A percentile compares a stretch with the other conserved stretches of the same genome.
These are phyloP conservation scores for Spathaspora arborariae DNA, from an alignment of 805 yeast genomes.

Conservation along the genomic window DNA sequence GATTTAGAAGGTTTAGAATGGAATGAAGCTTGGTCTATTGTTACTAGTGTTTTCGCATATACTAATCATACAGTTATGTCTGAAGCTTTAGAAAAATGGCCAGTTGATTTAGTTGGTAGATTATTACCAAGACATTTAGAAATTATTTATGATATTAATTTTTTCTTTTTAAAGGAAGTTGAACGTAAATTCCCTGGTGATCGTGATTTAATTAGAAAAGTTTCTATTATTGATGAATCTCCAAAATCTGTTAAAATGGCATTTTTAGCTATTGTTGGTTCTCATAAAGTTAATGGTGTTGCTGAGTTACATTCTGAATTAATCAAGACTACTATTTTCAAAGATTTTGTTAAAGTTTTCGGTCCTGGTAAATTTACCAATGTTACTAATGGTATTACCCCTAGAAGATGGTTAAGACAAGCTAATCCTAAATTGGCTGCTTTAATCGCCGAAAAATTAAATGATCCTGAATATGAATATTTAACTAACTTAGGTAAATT, in stretches of 20 bases:
- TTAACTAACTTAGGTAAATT: constrained; percentile 65
- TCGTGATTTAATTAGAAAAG: constrained; percentile 58
- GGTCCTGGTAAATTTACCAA: constrained; percentile 84
- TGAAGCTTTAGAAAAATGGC: constrained; percentile 96
- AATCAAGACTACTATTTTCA: constrained; percentile 83
- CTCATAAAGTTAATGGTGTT: constrained; percentile 92
- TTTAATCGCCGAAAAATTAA: constrained; percentile 69
- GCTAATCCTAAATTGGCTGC: constrained; percentile 80
- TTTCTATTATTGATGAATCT: constrained; percentile 74
- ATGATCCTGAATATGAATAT: constrained; percentile 60
- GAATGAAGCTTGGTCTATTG: constrained; percentile 85
- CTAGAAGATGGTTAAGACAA: constrained; percentile 93
- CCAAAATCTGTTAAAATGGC: constrained; percentile 93
- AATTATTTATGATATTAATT: constrained; percentile 82
- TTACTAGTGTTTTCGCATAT: constrained; percentile 77
- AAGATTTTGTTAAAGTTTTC: constrained; percentile 80
- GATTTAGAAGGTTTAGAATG: constrained; percentile 80
- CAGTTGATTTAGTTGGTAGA: constrained; percentile 72
- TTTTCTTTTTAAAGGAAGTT: constrained; percentile 71
- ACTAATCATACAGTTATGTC: constrained; percentile 94
- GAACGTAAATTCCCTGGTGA: constrained; percentile 76
- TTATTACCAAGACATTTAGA: constrained; percentile 89
- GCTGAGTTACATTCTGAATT: constrained; percentile 93
- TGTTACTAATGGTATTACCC: constrained; percentile 93
- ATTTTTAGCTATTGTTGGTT: constrained; percentile 82